Conservation (phyloP, 371 early-diverging fungal species). For the Rhizopus arrhizus region DNA sequence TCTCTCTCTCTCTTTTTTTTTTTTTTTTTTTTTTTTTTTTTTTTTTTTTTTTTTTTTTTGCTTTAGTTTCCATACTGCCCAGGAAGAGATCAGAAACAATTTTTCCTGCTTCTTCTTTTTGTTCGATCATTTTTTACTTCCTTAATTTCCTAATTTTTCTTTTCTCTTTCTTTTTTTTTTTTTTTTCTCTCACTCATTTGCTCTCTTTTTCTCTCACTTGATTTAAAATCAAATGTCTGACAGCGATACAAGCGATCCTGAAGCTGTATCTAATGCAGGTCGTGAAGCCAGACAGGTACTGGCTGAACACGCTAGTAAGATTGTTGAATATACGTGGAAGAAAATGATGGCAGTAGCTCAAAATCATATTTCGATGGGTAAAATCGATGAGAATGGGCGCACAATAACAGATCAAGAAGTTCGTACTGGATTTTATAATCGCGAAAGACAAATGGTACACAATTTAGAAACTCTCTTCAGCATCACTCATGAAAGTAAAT, state of each 20-base stretch:
- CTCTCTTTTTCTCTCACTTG: not conserved
- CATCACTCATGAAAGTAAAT: conserved; percentile 24
- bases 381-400: conserved; percentile 4
- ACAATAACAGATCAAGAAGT: conserved; percentile 5
- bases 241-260: not conserved
- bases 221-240: conserved; percentile 1
- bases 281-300: not conserved
- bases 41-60: not conserved
- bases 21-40: too few relatives aligned
- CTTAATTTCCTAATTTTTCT: not conserved
- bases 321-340: conserved; percentile 28
- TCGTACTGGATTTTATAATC: conserved; percentile 22
- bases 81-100: too few relatives aligned
- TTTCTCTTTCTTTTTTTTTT: not conserved
- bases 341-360: conserved; percentile 24
- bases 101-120: not conserved
- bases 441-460: conserved; percentile 31
- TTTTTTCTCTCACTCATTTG: not conserved
- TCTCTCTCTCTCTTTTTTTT: too few relatives aligned
- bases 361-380: conserved; percentile 14
- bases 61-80: not conserved
- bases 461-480: conserved; percentile 28
- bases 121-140: conserved; percentile 2
- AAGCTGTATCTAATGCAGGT: not conserved
- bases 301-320: conserved; percentile 20